Evolutionary conservation across 768 basidiomycete genomes (phyloP).

Genomic region (Russula ochroleuca): DNA sequence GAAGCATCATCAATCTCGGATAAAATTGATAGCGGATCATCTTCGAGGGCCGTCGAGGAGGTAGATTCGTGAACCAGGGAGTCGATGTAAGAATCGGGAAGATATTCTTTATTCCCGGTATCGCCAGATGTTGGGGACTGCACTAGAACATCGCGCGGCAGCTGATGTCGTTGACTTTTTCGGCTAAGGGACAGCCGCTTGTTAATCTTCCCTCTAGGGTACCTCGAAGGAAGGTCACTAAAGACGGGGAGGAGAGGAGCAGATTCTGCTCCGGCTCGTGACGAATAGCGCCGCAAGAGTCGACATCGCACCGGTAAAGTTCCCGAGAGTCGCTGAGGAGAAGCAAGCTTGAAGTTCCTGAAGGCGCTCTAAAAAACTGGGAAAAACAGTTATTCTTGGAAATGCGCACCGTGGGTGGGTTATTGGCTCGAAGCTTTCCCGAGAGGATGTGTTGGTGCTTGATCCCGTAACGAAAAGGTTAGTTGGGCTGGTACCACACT

Average conservation of each 20-base stretch:
- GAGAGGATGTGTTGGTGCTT: background rate
- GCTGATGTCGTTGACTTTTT: background rate
- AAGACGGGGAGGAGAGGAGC: constrained; percentile 15
- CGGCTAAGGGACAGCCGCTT: background rate
- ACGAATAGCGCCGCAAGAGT: constrained; percentile 13
- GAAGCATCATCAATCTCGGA: background rate
- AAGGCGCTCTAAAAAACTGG: background rate
- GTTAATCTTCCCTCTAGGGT: background rate
- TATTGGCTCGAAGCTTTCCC: background rate
- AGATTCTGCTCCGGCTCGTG: constrained; percentile 1
- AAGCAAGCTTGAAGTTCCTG: background rate
- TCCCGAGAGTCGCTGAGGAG: background rate
- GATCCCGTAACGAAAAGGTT: background rate
- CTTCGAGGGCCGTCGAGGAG: background rate
- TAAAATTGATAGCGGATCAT: background rate
- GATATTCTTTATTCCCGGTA: background rate
- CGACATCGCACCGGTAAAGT: background rate
- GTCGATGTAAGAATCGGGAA: background rate
- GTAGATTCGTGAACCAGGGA: background rate
- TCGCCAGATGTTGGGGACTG: background rate
- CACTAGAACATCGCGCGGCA: background rate
- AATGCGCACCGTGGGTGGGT: constrained; percentile 6
- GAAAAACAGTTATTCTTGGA: background rate
- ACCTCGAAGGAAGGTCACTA: background rate
- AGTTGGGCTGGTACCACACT: background rate